These are phyloP conservation scores for Fusarium multiceps DNA, from an alignment of 2,329 filamentous ascomycete species.

Conservation along the genomic window DNA sequence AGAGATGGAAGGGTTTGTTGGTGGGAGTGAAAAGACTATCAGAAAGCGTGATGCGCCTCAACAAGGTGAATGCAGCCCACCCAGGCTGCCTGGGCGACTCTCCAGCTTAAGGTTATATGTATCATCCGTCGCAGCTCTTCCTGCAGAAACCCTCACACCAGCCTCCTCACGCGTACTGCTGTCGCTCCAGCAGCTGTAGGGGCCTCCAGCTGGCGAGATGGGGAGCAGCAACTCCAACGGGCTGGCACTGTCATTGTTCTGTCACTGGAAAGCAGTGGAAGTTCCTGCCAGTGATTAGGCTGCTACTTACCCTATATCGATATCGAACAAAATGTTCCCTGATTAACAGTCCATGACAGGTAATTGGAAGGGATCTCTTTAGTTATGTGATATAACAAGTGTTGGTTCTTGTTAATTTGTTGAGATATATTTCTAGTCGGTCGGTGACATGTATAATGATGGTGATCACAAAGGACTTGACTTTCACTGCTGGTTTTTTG, in stretches of 20 bases:
- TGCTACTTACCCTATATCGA: background rate
- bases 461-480: background rate
- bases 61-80: slow-evolving; percentile 27
- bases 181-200: background rate
- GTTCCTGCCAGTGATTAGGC: background rate
- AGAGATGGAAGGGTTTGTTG: slow-evolving; percentile 18
- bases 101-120: background rate
- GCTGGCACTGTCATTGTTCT: slow-evolving; percentile 22
- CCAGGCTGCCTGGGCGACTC: slow-evolving; percentile 8
- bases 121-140: background rate
- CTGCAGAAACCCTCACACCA: background rate
- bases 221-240: slow-evolving; percentile 40
- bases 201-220: slow-evolving; percentile 31
- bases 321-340: background rate
- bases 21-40: slow-evolving; percentile 27
- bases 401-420: too few relatives aligned
- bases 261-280: background rate
- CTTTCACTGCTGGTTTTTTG: background rate
- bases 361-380: background rate
- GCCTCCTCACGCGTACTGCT: background rate
- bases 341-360: background rate
- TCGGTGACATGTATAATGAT: too few relatives aligned
- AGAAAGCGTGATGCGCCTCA: slow-evolving; percentile 38
- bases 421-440: too few relatives aligned
- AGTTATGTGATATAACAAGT: background rate